A percentile compares a stretch with the other conserved stretches of the same genome.
Conservation (phyloP, 2,329 filamentous ascomycete genomes). For the Neofusicoccum kwambonambiense region DNA sequence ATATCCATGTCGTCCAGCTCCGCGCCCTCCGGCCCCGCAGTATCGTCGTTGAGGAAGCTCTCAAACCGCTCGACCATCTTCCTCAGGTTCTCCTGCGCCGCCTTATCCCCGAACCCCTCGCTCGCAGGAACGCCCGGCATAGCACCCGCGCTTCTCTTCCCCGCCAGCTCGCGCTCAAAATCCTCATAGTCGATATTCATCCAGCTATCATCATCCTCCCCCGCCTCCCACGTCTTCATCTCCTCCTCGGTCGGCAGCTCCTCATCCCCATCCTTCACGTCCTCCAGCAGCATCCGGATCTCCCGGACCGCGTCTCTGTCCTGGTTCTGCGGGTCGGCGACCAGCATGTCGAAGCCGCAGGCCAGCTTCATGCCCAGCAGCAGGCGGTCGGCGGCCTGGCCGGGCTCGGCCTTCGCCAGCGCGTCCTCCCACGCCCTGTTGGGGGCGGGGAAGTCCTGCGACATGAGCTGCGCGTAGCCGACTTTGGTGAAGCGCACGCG, state of each 20-base stretch:
- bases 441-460: conserved; percentile 72
- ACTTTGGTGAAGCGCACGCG: conserved; percentile 84
- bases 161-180: conserved; percentile 76
- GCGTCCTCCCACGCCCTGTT: conserved; percentile 53
- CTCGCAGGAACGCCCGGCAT: conserved; percentile 7
- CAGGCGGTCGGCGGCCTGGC: conserved; percentile 38
- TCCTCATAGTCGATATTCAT: conserved; percentile 88
- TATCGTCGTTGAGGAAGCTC: conserved; percentile 82
- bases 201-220: conserved; percentile 86
- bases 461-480: conserved; percentile 85
- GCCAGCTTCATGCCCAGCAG: conserved; percentile 87
- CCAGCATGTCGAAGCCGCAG: conserved; percentile 86
- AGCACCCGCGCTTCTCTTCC: conserved; percentile 33
- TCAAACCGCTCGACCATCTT: conserved; percentile 96
- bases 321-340: conserved; percentile 64
- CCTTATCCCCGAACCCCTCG: conserved; percentile 55
- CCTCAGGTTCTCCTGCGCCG: conserved; percentile 71
- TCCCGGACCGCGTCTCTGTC: conserved; percentile 71
- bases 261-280: conserved; percentile 70
- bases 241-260: conserved; percentile 69
- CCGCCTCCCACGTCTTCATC: conserved; percentile 66
- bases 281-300: conserved; percentile 72
- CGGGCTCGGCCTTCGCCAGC: conserved; percentile 31
- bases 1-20: conserved; percentile 68
- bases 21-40: conserved; percentile 75